Percentiles rank a stretch among this genome's conserved stretches.
These are phyloP conservation scores for Auxenochlorella pyrenoidosa DNA, from an alignment of 139 green algal species.

Conservation along the genomic window DNA sequence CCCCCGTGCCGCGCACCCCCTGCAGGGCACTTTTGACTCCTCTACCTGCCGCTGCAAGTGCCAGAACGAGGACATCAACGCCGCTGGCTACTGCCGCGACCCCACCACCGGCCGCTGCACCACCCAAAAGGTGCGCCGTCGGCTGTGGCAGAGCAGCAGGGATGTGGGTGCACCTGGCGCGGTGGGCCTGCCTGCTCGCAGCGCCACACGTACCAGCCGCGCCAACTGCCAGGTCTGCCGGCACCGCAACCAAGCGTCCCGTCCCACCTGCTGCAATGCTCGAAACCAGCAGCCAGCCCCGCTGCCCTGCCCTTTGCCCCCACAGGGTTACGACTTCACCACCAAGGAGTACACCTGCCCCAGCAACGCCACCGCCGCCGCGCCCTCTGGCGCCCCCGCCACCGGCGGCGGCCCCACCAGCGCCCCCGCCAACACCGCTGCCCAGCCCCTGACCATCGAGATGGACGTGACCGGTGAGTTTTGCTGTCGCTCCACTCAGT, in stretches of 20 bases:
- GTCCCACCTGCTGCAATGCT: too few relatives aligned
- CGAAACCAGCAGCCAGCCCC: too few relatives aligned
- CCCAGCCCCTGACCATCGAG: conserved; percentile 17
- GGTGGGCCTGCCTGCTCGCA: too few relatives aligned
- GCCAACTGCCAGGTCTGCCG: too few relatives aligned
- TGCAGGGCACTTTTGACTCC: conserved; percentile 31
- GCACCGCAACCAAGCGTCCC: too few relatives aligned
- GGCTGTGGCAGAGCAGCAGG: neutral
- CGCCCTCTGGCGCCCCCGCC: neutral
- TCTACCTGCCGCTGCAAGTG: conserved; percentile 20
- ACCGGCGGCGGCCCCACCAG: neutral
- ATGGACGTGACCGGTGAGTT: conserved; percentile 17
- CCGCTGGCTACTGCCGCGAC: conserved; percentile 19
- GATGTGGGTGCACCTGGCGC: too few relatives aligned
- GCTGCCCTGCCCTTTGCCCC: neutral
- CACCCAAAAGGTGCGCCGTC: neutral
- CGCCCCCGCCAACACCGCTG: neutral
- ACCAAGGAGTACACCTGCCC: conserved; percentile 30
- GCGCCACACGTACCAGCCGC: too few relatives aligned
- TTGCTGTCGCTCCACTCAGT: too few relatives aligned
- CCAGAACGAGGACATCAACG: conserved; percentile 39
- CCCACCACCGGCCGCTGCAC: conserved; percentile 19
- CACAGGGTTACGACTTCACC: conserved; percentile 19
- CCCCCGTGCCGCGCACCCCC: neutral
- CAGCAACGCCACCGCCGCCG: neutral